Base-by-base conservation (phyloP, 345 rosid species). In the Hibiscus tridactylites region DNA sequence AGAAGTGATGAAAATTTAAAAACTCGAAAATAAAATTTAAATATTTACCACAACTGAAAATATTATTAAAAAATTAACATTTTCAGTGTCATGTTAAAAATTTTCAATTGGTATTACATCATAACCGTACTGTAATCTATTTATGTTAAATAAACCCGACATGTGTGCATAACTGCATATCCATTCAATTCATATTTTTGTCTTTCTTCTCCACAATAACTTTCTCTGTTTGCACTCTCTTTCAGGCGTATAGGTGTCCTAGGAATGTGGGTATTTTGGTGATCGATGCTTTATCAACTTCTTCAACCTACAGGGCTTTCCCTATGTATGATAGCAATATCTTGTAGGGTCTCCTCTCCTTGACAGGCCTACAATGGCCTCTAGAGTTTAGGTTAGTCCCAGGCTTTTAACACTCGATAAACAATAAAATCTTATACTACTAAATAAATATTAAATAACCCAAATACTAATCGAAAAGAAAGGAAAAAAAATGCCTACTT, bases 361-460 rank as follows among this genome's bases (percentile, higher is more conserved):
- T 6, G 1, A 3, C 67, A 35, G 68, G 28, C 10, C 56, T 42
- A 44, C 15, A 6, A 5, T 1, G 2, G 0, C 26, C 24, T 17
- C 60, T 65, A 71, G 57, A 72, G 37, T 74, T 50, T 61, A 78
- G 79, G 58, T 42, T 67, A 61, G 76, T 60, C 60, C 37, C 72
- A 74, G 63, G 50, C 60, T 53, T 73, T 63, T 68, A 8, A 42
- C 61, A 53, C 35, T 6, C 9, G 11, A 73, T 9, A 54, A 56
- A 49, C 5, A 15, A 61, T 61, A 13, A 65, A 44, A 19, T 29
- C 6, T 4, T 28, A 68, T 37, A 10, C 44, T 58, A 31, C 5
- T 31, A 31, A 31, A 31, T 31, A 31, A 31, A 31, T 37, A 37
- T 11, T n/a, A 33, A 44, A 5, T 31, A 53, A 13, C 2, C 12